Evolutionary conservation across 306 rosid genomes (phyloP), one percentile per base, ranked within the genome.

Genomic region (Vicia villosa): DNA sequence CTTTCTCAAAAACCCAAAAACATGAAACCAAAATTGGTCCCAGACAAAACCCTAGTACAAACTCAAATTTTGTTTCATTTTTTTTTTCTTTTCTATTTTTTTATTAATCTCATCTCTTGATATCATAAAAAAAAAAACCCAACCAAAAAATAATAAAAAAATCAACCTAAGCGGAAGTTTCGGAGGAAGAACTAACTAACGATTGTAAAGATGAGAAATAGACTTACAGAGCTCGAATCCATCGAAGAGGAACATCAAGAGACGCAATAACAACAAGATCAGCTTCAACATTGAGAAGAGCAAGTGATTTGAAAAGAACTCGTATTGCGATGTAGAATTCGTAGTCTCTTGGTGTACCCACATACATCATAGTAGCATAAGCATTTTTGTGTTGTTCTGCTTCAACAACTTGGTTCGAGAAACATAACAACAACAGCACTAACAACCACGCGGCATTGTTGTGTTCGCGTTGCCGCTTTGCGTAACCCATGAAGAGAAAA

Each of bases 211-310:
- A 7, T 34, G 38, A 34, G 10, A 34, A 34, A 34, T 1, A 1
- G 38, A 34, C 95, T 86, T 80, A 92, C 98, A 92, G 76, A 45
- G 96, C 80, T 51, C 47, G 95, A 64, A 84, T 78, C 98, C 98
- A 92, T 0, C 69, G 82, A n/a, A 14, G 46, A 37, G 98, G 98
- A 10, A 89, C 96, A 74, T 92, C 98, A 5, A 74, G 3, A 3
- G 98, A 92, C 63, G 98, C 98, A 81, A 92, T 92, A 79, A 92
- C 92, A 70, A 92, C 83, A 63, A 82, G 98, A 86, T 92, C 98
- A 49, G 98, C 96, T 1, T 84, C 68, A 14, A 77, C 95, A 21
- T 85, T 56, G 37, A 92, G 91, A 22, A 36, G 79, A 5, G 68
- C 30, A 0, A 92, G 91, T 6, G 98, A 92, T 77, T 86, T 81